Evolutionary conservation across 139 green algal species (phyloP).

Genomic region (Haematococcus sp.): DNA sequence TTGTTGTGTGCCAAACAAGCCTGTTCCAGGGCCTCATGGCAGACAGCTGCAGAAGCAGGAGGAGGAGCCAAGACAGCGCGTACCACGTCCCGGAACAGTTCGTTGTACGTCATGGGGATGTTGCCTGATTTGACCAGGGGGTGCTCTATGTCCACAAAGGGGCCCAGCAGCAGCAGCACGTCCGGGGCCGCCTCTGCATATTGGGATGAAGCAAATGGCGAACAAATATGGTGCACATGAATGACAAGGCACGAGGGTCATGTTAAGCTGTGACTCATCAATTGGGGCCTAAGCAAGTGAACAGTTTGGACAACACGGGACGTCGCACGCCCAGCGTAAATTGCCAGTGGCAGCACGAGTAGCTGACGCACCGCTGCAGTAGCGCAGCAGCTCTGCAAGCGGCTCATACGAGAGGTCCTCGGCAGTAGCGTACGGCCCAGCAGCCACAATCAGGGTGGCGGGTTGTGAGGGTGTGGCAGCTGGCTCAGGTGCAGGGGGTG

Average conservation of each 20-base stretch:
- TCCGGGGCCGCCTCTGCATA: slow-evolving; percentile 44
- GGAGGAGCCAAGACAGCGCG: too few species aligned
- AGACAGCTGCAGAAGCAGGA: too few species aligned
- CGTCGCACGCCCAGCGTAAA: too few species aligned
- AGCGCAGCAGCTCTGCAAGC: slow-evolving; percentile 71
- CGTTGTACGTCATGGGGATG: slow-evolving; percentile 72
- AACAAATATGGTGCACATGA: too few species aligned
- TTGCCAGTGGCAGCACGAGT: too few species aligned
- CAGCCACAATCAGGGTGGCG: slow-evolving; percentile 51
- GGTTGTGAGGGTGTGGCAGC: background rate
- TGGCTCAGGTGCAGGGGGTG: slow-evolving; percentile 6
- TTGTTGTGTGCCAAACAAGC: too few species aligned
- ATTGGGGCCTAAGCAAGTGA: too few species aligned
- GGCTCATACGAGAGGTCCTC: slow-evolving; percentile 69
- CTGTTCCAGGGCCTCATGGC: too few species aligned
- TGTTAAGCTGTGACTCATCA: too few species aligned
- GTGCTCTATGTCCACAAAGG: slow-evolving; percentile 92
- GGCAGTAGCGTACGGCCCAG: slow-evolving; percentile 67
- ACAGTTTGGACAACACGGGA: too few species aligned
- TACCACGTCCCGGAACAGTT: slow-evolving; percentile 64
- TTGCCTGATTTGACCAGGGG: slow-evolving; percentile 54
- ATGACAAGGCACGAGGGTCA: too few species aligned
- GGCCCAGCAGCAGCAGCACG: slow-evolving; percentile 82
- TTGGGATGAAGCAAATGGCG: background rate
- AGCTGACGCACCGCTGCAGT: slow-evolving; percentile 32